Evolutionary conservation across 495 filamentous ascomycete species (phyloP).

Genomic region (Xylaria flabelliformis): DNA sequence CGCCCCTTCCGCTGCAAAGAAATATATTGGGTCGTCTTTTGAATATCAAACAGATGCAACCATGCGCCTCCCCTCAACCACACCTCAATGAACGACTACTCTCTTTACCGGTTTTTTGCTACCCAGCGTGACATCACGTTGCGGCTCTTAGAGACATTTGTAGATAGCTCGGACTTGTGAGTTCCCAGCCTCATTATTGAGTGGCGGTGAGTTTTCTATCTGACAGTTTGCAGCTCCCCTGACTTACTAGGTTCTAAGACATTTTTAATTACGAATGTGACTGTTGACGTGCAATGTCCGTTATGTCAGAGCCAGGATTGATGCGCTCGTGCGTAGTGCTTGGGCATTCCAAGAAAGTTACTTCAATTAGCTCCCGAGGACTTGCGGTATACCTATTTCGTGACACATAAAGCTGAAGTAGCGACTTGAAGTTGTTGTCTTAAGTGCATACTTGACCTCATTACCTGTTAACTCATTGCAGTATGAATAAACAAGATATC

Average conservation of each 20-base stretch:
- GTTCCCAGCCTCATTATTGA: not conserved
- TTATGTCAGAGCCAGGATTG: not conserved
- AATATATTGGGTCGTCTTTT: not conserved
- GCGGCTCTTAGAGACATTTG: not conserved
- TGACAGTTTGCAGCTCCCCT: not conserved
- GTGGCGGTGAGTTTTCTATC: not conserved
- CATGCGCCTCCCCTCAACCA: not conserved
- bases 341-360: not conserved
- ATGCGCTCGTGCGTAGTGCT: not conserved
- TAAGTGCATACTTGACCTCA: not conserved
- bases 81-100: not conserved
- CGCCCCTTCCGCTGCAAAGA: not conserved
- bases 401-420: conserved; percentile 12
- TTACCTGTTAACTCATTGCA: not conserved
- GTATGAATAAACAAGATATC: not conserved
- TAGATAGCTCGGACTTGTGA: not conserved
- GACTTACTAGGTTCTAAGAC: conserved; percentile 6
- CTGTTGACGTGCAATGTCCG: not conserved
- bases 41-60: not conserved
- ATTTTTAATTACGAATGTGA: conserved; percentile 3
- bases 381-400: not conserved
- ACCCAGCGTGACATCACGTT: not conserved
- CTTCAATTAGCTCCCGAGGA: not conserved
- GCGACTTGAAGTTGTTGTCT: not conserved
- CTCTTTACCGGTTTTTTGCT: not conserved